These are phyloP conservation scores for Amphibolis antarctica DNA, from an alignment of 106 monocot species.

Conservation along the genomic window DNA sequence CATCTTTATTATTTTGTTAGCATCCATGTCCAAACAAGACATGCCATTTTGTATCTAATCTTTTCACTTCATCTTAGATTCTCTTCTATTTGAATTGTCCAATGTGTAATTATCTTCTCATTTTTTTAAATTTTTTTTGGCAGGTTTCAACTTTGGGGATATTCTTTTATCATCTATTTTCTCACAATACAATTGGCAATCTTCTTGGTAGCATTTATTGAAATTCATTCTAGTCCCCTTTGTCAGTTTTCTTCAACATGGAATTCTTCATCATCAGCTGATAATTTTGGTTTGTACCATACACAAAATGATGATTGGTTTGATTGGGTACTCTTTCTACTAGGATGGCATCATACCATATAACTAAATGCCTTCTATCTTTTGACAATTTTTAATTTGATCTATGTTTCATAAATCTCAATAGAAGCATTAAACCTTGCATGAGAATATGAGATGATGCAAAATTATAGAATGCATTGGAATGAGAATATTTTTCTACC, in stretches of 20 bases:
- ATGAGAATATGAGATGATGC: no score
- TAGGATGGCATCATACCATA: not conserved
- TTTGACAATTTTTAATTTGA: not conserved
- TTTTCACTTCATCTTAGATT: no score
- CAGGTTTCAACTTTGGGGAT: conserved; percentile 70
- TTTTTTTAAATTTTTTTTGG: not conserved
- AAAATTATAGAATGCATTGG: no score
- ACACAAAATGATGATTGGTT: no score
- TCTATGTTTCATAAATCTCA: no score
- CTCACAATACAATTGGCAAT: conserved; percentile 46
- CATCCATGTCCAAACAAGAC: no score
- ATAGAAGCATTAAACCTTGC: no score
- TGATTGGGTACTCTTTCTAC: no score
- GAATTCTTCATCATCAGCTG: conserved; percentile 32
- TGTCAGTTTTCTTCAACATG: conserved; percentile 51
- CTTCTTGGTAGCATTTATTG: conserved; percentile 48
- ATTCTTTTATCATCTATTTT: conserved; percentile 62
- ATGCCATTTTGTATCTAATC: no score
- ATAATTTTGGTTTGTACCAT: conserved; percentile 53
- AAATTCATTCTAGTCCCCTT: conserved; percentile 34
- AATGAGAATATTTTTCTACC: no score
- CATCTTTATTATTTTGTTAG: no score
- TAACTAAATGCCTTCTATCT: not conserved
- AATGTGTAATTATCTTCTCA: not conserved
- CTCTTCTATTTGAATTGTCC: no score